These are phyloP conservation scores for Kuraishia molischiana DNA, from an alignment of 805 yeast genomes.

Conservation along the genomic window DNA sequence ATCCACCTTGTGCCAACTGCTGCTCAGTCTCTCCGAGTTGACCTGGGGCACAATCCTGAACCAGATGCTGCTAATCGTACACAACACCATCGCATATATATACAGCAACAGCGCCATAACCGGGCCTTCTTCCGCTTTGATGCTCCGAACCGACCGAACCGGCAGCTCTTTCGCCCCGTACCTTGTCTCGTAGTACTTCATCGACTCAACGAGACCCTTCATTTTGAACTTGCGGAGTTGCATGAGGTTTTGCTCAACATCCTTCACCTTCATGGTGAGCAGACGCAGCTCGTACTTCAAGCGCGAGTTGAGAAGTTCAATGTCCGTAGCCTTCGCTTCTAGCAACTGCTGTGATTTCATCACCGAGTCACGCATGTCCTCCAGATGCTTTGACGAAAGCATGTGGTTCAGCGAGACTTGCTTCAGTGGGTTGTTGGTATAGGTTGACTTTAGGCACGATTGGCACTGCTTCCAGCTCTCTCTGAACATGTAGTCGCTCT, in stretches of 20 bases:
- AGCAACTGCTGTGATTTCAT: slow-evolving; percentile 17
- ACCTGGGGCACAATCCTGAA: slow-evolving; percentile 2
- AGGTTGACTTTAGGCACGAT: slow-evolving; percentile 13
- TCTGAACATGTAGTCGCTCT: slow-evolving; percentile 8
- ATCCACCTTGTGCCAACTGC: slow-evolving; percentile 3
- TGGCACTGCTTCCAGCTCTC: slow-evolving; percentile 9
- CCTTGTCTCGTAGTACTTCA: slow-evolving; percentile 17
- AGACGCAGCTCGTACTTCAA: slow-evolving; percentile 57
- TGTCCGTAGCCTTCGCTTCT: slow-evolving; percentile 32
- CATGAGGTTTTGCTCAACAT: slow-evolving; percentile 47
- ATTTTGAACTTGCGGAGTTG: slow-evolving; percentile 27
- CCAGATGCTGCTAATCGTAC: slow-evolving; percentile 2
- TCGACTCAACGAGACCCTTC: slow-evolving; percentile 30
- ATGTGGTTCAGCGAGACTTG: slow-evolving; percentile 9
- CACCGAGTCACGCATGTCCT: slow-evolving; percentile 9
- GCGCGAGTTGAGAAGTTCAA: slow-evolving; percentile 47
- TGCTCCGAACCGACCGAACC: not conserved
- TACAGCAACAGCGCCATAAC: not conserved
- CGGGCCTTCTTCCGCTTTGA: not conserved
- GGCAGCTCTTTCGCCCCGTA: not conserved
- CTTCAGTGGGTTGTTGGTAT: slow-evolving; percentile 12
- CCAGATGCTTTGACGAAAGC: slow-evolving; percentile 2
- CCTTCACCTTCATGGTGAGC: slow-evolving; percentile 50
- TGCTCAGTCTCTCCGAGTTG: slow-evolving; percentile 1
- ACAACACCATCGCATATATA: not conserved